Percentiles rank a stretch among this genome's conserved stretches.
phyloP scores from a whole-genome alignment of 164 flowering plant genomes.

The Paratinospora sagittata region DNA sequence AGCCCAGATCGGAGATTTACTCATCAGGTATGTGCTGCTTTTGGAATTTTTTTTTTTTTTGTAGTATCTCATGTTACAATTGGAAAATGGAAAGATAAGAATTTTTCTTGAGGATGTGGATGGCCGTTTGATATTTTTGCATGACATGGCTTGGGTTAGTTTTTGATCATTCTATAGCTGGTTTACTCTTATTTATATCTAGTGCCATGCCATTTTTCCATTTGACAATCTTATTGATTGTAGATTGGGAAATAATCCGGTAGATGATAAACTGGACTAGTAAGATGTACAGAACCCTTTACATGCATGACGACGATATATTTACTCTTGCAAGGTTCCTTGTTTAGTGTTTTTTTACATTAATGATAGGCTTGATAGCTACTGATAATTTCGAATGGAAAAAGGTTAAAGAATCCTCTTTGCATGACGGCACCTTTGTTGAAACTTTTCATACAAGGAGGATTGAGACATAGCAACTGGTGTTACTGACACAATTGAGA shows the following conservation, averaged over 20 bases:
- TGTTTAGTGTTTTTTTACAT: neutral
- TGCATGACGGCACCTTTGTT: neutral
- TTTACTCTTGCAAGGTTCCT: neutral
- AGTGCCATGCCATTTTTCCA: neutral
- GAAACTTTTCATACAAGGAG: neutral
- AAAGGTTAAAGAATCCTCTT: neutral
- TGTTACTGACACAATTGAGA: neutral
- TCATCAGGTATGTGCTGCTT: constrained; percentile 75
- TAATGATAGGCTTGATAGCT: neutral
- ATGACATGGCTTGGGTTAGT: neutral
- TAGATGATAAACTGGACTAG: neutral
- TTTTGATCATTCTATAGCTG: neutral
- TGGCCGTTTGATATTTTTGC: neutral
- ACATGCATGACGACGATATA: neutral
- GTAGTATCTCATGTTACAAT: neutral
- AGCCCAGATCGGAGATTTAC: constrained; percentile 92
- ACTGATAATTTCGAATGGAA: neutral
- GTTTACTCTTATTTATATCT: neutral
- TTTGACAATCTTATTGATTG: neutral
- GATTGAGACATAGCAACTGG: neutral
- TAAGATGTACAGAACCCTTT: neutral
- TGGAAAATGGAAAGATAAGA: neutral
- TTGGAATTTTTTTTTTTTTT: no score
- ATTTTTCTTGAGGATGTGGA: neutral
- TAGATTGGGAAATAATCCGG: neutral